These are phyloP conservation scores for Chaetoceros muelleri DNA, from an alignment of 108 stramenopile genomes.

Conservation along the genomic window DNA sequence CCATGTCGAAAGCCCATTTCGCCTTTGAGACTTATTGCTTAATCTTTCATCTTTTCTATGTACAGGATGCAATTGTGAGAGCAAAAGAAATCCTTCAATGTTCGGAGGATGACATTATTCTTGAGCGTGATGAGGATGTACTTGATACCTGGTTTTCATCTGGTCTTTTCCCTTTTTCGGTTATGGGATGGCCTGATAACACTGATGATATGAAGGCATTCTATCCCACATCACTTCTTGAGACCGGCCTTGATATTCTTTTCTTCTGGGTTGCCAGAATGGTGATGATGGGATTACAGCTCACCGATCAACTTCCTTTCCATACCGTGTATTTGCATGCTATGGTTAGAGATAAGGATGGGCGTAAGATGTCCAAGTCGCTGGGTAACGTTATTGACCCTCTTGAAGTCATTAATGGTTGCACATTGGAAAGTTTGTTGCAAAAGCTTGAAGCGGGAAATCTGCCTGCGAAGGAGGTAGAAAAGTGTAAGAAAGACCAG, in stretches of 20 bases:
- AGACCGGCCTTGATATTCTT: conserved; percentile 98
- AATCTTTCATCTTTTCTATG: neutral
- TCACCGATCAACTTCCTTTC: conserved; percentile 93
- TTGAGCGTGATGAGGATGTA: conserved; percentile 96
- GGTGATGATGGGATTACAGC: conserved; percentile 99
- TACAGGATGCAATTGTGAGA: conserved; percentile 64
- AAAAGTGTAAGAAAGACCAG: conserved; percentile 91
- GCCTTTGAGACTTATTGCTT: neutral
- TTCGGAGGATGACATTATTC: conserved; percentile 53
- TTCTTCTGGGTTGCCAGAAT: conserved; percentile 99
- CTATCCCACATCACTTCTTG: conserved; percentile 97
- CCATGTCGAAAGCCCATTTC: neutral
- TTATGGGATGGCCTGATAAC: conserved; percentile 96
- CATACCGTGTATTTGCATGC: conserved; percentile 97
- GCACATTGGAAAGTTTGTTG: conserved; percentile 76
- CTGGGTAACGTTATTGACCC: conserved; percentile 99
- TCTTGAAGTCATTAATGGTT: conserved; percentile 94
- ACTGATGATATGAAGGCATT: conserved; percentile 94
- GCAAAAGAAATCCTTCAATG: conserved; percentile 79
- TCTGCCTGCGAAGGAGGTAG: conserved; percentile 91
- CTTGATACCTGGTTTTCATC: conserved; percentile 99
- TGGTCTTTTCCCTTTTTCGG: conserved; percentile 98
- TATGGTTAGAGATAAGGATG: conserved; percentile 99
- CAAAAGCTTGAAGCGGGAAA: conserved; percentile 87
- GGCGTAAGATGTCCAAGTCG: conserved; percentile 98